Percentiles rank a stretch among this genome's conserved stretches.
Evolutionary conservation across 768 basidiomycete species (phyloP).

Genomic region (Chalciporus piperatus): DNA sequence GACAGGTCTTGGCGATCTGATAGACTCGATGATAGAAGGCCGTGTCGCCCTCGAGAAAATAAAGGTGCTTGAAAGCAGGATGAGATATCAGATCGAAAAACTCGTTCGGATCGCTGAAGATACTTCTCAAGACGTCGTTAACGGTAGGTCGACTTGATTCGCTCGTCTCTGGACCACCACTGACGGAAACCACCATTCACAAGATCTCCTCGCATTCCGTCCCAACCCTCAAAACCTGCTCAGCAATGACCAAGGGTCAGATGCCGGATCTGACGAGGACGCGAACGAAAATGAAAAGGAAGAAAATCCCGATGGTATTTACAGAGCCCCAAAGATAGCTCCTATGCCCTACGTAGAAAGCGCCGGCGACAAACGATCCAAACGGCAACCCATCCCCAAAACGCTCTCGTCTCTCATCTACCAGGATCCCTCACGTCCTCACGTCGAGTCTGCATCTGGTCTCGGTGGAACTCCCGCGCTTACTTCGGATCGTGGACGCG

Average conservation of each 20-base stretch:
- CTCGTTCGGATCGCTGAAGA: too few relatives aligned
- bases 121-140: too few relatives aligned
- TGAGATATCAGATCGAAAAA: too few relatives aligned
- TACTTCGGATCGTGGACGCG: too few relatives aligned
- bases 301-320: constrained; percentile 49
- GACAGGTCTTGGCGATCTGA: constrained; percentile 62
- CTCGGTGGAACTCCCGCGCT: constrained; percentile 61
- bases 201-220: constrained; percentile 90
- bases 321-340: too few relatives aligned
- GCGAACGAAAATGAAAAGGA: constrained; percentile 14
- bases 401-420: constrained; percentile 57
- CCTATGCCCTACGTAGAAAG: constrained; percentile 81
- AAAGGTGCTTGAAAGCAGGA: too few relatives aligned
- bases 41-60: too few relatives aligned
- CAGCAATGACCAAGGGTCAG: constrained; percentile 36
- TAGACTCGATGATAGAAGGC: constrained; percentile 75
- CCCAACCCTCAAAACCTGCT: constrained; percentile 82
- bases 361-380: constrained; percentile 42
- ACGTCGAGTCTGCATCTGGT: constrained; percentile 70
- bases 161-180: not conserved
- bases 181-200: constrained; percentile 1
- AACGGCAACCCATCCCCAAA: constrained; percentile 59
- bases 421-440: constrained; percentile 58
- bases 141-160: constrained; percentile 44
- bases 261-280: constrained; percentile 32